Base-by-base conservation (phyloP, 352 stramenopile genomes). In the Phytophthora citricola region DNA sequence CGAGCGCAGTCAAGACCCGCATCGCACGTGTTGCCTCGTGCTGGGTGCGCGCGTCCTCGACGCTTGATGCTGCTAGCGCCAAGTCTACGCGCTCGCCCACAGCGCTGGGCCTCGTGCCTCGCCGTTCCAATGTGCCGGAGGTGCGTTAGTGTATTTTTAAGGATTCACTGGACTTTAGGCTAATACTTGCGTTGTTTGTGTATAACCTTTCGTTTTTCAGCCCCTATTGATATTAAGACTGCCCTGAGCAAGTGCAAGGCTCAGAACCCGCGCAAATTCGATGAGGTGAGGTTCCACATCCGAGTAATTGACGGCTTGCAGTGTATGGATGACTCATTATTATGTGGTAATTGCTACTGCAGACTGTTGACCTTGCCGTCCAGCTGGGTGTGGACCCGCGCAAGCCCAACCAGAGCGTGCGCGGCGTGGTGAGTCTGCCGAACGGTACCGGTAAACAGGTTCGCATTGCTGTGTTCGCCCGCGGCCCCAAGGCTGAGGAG, bases 381-480 rank as follows among this genome's bases (percentile, higher is more conserved):
- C 86, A 94, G 70, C 73, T 96, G 43, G 89, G 89, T 26, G 86
- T 96, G 43, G 89, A 96, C 58, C 89, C 89, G 34, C 73, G 89
- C 56, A 96, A 96, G 75, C 89, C 89, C 8, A 96, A 96, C 75
- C 89, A 96, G 73, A 95, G 85, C 49, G 87, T 96, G 58, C 86
- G 89, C 32, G 86, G 89, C 15, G 85, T 94, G 48, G 89, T 96
- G 62, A 94, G 70, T 51, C 75, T 97, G 41, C 92, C 92, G 0
- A 87, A 96, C 63, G 87, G 88, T 43, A 97, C 87, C 57, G 90
- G 92, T 58, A 97, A 97, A 72, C 76, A 78, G 20, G 85, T 97
- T 49, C 81, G 85, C 41, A 91, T 98, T 34, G 92, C 92, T 0
- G 93, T 98, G 39, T 98, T 98, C 65, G 91, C 91, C 43, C 86